Evolutionary conservation across 257 asterid genomes (phyloP).

Genomic region (Solanum gandarillasii): DNA sequence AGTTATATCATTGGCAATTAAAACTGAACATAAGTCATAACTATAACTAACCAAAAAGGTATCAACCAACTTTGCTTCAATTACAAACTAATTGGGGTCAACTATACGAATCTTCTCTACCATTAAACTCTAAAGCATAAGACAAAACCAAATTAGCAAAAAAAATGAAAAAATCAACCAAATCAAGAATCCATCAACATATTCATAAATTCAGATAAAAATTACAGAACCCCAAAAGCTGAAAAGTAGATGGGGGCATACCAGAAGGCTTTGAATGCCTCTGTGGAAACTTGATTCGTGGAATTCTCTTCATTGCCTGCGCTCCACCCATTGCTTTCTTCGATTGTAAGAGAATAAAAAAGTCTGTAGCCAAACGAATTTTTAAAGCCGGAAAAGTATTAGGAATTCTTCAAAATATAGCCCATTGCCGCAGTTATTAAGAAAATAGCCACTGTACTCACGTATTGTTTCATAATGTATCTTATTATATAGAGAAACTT

Average conservation of each 20-base stretch:
- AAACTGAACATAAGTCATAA: background rate
- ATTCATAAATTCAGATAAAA: background rate
- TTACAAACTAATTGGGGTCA: background rate
- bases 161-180: no score
- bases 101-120: background rate
- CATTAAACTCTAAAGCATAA: background rate
- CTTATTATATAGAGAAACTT: no score
- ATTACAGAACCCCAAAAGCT: background rate
- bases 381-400: background rate
- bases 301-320: slow-evolving; percentile 76
- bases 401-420: background rate
- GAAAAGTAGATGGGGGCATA: background rate
- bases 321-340: slow-evolving; percentile 24
- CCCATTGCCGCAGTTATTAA: background rate
- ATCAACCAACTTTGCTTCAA: background rate
- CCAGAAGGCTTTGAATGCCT: slow-evolving; percentile 59
- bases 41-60: background rate
- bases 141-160: background rate
- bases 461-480: no score
- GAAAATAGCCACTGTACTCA: background rate
- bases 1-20: background rate
- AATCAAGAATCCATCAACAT: background rate
- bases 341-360: background rate
- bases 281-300: slow-evolving; percentile 75
- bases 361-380: background rate